Evolutionary conservation across 805 yeast species (phyloP).

Genomic region (Ogataea neopini): DNA sequence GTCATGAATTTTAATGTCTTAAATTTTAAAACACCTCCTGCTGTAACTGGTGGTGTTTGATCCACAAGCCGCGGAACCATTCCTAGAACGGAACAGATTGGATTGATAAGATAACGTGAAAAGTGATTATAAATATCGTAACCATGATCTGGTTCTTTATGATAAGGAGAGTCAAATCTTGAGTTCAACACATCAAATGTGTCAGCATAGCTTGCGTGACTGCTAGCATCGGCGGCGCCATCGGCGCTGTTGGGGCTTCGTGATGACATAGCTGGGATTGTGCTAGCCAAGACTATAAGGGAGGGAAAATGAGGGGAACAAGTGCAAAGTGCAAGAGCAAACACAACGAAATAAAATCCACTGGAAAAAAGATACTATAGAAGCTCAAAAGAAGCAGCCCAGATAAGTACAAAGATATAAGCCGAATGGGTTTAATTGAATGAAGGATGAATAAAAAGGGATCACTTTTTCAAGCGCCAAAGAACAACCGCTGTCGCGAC

Average conservation of each 20-base stretch:
- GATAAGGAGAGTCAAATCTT: constrained; percentile 11
- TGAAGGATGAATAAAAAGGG: not conserved
- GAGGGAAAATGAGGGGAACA: not conserved
- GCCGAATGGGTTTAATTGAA: not conserved
- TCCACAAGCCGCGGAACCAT: constrained; percentile 3
- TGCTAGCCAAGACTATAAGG: not conserved
- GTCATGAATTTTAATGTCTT: constrained; percentile 11
- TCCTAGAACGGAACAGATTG: constrained; percentile 1
- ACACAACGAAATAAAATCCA: not conserved
- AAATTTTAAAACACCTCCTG: constrained; percentile 8
- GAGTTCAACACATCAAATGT: constrained; percentile 7
- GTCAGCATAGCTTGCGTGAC: not conserved
- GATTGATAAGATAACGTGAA: constrained; percentile 1
- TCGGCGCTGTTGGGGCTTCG: not conserved
- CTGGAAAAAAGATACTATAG: not conserved
- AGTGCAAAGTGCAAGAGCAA: not conserved
- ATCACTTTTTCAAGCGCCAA: constrained; percentile 3
- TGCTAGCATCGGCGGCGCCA: not conserved
- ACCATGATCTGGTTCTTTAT: not conserved
- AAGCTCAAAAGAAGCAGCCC: not conserved
- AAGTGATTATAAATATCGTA: not conserved
- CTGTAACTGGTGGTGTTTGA: not conserved
- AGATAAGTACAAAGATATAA: not conserved
- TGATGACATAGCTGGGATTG: constrained; percentile 2
- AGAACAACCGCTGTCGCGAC: not conserved